Evolutionary conservation across 129 eudicot genomes (phyloP).

Genomic region (Flaveria robusta): DNA sequence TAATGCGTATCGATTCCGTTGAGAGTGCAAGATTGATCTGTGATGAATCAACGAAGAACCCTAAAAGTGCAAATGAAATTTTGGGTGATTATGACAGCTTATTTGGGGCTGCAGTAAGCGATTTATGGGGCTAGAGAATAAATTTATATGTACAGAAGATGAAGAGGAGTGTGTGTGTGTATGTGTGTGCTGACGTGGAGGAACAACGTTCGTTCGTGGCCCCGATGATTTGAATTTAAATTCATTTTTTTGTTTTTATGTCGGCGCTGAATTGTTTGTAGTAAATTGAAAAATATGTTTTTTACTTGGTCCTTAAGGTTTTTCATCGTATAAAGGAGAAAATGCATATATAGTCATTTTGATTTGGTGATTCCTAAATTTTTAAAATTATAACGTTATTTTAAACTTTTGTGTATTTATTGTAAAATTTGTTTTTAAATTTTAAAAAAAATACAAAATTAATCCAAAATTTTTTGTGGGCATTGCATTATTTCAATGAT

Average conservation of each 20-base stretch:
- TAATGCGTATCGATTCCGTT: conserved; percentile 1
- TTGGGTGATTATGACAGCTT: conserved; percentile 22
- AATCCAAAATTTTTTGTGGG: too few species aligned
- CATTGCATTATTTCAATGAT: too few species aligned
- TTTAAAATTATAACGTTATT: too few species aligned
- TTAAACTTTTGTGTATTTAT: too few species aligned
- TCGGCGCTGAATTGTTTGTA: conserved; percentile 16
- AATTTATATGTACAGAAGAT: conserved; percentile 9
- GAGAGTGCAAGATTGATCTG: not conserved
- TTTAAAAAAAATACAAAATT: too few species aligned
- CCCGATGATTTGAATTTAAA: conserved; percentile 25
- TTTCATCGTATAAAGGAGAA: not conserved
- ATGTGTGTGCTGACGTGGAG: conserved; percentile 28
- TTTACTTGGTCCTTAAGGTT: not conserved
- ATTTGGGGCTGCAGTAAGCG: not conserved
- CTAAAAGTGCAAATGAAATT: not conserved
- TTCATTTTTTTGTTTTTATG: not conserved
- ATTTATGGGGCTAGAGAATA: not conserved
- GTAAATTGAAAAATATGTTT: not conserved
- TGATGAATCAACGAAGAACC: conserved; percentile 22
- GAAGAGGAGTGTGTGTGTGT: not conserved
- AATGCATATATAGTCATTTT: too few species aligned
- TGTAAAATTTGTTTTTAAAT: too few species aligned
- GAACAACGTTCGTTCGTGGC: conserved; percentile 22
- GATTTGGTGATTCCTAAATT: too few species aligned